These are phyloP conservation scores for Boehmeria nivea DNA, from an alignment of 306 rosid species.

Conservation along the genomic window DNA sequence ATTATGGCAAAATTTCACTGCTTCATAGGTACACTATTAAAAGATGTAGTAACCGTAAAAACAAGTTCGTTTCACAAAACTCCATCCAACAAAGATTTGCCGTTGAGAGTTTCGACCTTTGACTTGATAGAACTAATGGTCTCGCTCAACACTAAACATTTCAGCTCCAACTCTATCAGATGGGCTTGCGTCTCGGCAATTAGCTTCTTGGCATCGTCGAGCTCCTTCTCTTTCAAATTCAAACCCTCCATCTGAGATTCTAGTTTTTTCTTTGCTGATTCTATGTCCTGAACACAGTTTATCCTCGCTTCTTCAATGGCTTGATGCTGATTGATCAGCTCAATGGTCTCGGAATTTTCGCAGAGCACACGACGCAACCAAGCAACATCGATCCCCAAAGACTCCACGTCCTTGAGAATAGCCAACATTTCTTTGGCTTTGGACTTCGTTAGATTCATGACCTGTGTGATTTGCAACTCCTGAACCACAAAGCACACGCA, in stretches of 20 bases:
- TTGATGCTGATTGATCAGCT: conserved; percentile 40
- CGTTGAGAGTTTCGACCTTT: conserved; percentile 45
- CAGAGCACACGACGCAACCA: conserved; percentile 55
- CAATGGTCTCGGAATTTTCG: conserved; percentile 43
- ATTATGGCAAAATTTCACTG: too few relatives aligned
- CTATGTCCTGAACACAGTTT: conserved; percentile 38
- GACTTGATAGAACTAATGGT: conserved; percentile 35
- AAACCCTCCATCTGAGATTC: conserved; percentile 43
- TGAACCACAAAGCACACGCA: conserved; percentile 76
- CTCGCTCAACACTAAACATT: conserved; percentile 41
- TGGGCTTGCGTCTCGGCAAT: conserved; percentile 49
- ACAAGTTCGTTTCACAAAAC: conserved; percentile 28
- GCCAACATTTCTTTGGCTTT: conserved; percentile 60
- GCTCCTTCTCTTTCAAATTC: conserved; percentile 56
- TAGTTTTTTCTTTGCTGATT: conserved; percentile 48
- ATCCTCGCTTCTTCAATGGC: conserved; percentile 37
- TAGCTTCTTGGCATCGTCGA: conserved; percentile 35
- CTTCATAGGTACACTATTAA: background rate
- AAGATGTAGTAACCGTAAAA: background rate
- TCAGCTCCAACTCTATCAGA: conserved; percentile 54
- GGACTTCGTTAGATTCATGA: conserved; percentile 39
- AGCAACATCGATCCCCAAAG: conserved; percentile 49
- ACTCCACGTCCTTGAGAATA: conserved; percentile 82
- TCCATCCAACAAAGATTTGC: conserved; percentile 46
- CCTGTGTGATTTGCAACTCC: conserved; percentile 48